phyloP scores from a whole-genome alignment of 2,329 filamentous ascomycete species.

The Falciphora oryzae region DNA sequence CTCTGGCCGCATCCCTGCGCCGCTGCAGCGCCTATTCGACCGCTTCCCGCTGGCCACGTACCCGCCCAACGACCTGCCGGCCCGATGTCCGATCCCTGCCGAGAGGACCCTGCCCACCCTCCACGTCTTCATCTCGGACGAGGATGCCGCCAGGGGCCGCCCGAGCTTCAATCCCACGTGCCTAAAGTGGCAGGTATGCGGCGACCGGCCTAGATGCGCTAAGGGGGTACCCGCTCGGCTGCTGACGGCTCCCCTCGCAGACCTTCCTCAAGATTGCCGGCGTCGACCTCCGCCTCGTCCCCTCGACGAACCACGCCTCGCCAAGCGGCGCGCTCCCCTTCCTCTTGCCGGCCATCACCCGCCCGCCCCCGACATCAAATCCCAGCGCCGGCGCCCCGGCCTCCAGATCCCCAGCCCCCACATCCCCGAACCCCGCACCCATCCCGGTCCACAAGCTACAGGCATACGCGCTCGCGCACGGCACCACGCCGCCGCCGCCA shows the following conservation, averaged over 20 bases:
- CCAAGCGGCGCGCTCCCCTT: constrained; percentile 86
- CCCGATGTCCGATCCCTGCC: constrained; percentile 40
- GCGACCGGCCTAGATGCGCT: not conserved
- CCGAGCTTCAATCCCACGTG: constrained; percentile 90
- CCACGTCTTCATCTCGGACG: constrained; percentile 68
- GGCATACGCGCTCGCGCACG: constrained; percentile 16
- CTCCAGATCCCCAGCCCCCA: not conserved
- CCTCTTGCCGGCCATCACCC: constrained; percentile 52
- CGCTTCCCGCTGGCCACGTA: constrained; percentile 74
- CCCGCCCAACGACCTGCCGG: constrained; percentile 67
- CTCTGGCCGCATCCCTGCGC: constrained; percentile 51
- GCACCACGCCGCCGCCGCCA: constrained; percentile 1
- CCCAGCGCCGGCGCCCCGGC: constrained; percentile 10
- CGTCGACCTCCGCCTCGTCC: constrained; percentile 58
- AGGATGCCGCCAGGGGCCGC: constrained; percentile 52
- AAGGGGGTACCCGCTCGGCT: not conserved
- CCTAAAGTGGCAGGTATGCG: constrained; percentile 86
- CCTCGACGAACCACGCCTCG: constrained; percentile 90
- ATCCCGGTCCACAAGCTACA: constrained; percentile 21
- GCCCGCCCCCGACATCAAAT: constrained; percentile 22
- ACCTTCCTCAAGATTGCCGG: constrained; percentile 75
- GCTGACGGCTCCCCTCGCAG: constrained; percentile 36
- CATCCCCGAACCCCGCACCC: constrained; percentile 15
- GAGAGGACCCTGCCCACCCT: constrained; percentile 46
- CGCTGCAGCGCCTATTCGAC: constrained; percentile 79